Percentiles rank a stretch among this genome's conserved stretches.
These are phyloP conservation scores for Kodamaea suecica DNA, from an alignment of 1,139 yeast genomes.

Conservation along the genomic window DNA sequence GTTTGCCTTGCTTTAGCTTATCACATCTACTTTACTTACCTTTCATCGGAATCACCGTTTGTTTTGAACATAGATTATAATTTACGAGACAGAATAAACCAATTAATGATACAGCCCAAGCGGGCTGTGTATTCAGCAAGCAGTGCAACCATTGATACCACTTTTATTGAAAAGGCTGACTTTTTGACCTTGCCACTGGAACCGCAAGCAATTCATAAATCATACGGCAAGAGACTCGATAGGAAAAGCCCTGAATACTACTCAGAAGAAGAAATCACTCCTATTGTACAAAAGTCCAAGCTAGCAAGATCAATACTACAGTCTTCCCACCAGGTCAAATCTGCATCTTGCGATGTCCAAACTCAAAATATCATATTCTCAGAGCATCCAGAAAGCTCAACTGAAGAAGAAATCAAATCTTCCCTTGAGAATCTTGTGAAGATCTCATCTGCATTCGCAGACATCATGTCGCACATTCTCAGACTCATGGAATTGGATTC, in stretches of 20 bases:
- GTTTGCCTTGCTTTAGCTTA: slow-evolving; percentile 58
- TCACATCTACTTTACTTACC: slow-evolving; percentile 62
- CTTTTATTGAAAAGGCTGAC: neutral
- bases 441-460: slow-evolving; percentile 37
- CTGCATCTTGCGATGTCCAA: neutral
- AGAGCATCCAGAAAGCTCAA: neutral
- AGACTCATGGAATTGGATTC: slow-evolving; percentile 72
- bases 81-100: slow-evolving; percentile 48
- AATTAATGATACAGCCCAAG: slow-evolving; percentile 6
- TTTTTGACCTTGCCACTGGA: neutral
- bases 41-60: slow-evolving; percentile 68
- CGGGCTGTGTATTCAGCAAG: neutral
- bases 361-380: neutral
- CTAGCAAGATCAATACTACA: too few species aligned
- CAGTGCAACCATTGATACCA: neutral
- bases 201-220: neutral
- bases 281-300: too few species aligned
- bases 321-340: too few species aligned
- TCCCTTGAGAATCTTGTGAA: slow-evolving; percentile 31
- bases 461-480: slow-evolving; percentile 47
- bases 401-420: slow-evolving; percentile 7
- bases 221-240: neutral
- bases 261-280: too few species aligned
- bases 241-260: neutral
- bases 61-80: slow-evolving; percentile 68